Evolutionary conservation across 73 alveolate species (phyloP), one percentile per base, ranked within the genome.

Genomic region (Paramecium caudatum): DNA sequence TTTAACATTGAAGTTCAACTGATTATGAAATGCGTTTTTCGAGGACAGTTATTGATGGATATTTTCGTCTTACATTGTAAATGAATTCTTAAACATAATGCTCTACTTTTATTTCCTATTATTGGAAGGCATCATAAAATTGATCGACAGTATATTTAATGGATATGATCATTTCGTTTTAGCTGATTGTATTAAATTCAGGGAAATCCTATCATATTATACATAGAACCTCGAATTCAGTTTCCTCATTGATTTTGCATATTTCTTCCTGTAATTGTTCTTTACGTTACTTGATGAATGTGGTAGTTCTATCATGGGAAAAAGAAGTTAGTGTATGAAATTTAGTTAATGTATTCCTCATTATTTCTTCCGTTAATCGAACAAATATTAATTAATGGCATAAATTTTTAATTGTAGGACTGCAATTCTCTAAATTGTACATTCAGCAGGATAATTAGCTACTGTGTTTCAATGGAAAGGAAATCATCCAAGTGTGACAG

Each of bases 381-480:
- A 55, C 80, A 55, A 55, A n/a, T n/a, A n/a, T n/a, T n/a, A n/a
- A n/a, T n/a, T 16, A 55, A 49, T 55, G 80, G 46, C 80, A 55
- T 15, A 55, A 55, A 55, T 55, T 27, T 55, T 9, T 55, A 17
- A 55, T 55, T 55, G 80, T 8, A 16, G 80, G 30, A 27, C 80
- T 10, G 30, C 46, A 4, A 55, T 55, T 19, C 80, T 55, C 2
- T 27, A 55, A 55, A 23, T 55, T 55, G 80, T 55, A 1, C 46
- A 55, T 55, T 27, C 23, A 55, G 13, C 80, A 55, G 88, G 88
- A 41, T 39, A 36, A 19, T 47, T 74, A 6, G 36, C 88, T 17
- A 37, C 43, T 16, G 69, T 74, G 9, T 41, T 74, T 43, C 19
- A 74, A 74, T 74, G 88, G 88, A 74, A 74, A 39, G 88, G 88